A percentile compares a stretch with the other conserved stretches of the same genome.
These are phyloP conservation scores for Epichloe glyceriae DNA, from an alignment of 2,329 filamentous ascomycete genomes.

Conservation along the genomic window DNA sequence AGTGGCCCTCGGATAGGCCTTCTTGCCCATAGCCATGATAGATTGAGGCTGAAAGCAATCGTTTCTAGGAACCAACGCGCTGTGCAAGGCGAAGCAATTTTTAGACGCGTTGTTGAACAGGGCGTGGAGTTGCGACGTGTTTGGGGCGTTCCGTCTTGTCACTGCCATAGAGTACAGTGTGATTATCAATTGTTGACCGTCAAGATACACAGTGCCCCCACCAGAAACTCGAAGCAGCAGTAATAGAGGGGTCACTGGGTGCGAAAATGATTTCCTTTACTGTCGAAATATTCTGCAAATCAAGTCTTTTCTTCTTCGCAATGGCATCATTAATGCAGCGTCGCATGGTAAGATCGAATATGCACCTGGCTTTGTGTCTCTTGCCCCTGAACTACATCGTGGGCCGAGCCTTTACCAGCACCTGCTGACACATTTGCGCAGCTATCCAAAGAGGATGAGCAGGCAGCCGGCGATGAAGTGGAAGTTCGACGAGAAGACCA, in stretches of 20 bases:
- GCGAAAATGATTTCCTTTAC: background rate
- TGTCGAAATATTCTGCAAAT: background rate
- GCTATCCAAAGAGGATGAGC: slow-evolving; percentile 89
- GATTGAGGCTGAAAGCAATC: background rate
- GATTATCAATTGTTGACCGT: background rate
- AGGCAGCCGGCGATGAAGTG: slow-evolving; percentile 63
- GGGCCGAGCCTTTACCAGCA: no score
- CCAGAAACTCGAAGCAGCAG: background rate
- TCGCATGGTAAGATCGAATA: slow-evolving; percentile 38
- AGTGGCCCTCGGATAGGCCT: slow-evolving; percentile 70
- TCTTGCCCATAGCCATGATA: slow-evolving; percentile 39
- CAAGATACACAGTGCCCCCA: background rate
- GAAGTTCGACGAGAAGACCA: slow-evolving; percentile 95
- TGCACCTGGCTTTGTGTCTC: background rate
- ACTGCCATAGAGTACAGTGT: background rate
- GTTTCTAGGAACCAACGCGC: background rate
- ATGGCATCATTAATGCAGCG: slow-evolving; percentile 40
- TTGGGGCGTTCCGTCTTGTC: background rate
- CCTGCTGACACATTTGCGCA: slow-evolving; percentile 24
- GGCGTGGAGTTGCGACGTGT: no score
- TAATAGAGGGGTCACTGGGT: background rate
- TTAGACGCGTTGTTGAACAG: background rate
- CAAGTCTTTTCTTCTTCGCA: slow-evolving; percentile 2
- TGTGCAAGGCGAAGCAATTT: background rate
- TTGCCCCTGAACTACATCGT: background rate